A percentile compares a stretch with the other conserved stretches of the same genome.
phyloP scores from a whole-genome alignment of 2,329 filamentous ascomycete genomes.

The Cercospora nicotianae region DNA sequence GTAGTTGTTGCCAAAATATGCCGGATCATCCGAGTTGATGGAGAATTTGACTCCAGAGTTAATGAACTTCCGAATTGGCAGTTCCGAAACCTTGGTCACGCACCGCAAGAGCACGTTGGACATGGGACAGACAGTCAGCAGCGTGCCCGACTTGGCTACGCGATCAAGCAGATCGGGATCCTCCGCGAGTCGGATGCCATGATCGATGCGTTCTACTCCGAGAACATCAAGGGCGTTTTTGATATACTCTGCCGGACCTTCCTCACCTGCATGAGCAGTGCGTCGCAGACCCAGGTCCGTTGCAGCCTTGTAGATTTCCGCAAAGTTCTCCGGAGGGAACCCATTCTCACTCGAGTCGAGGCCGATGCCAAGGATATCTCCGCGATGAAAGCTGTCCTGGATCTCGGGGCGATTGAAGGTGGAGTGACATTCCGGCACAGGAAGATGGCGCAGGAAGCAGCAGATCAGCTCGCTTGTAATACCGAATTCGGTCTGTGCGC shows the following conservation, averaged over 20 bases:
- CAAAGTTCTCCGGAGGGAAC: constrained; percentile 56
- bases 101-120: constrained; percentile 68
- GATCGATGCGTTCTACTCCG: constrained; percentile 67
- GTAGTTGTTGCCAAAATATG: constrained; percentile 57
- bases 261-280: constrained; percentile 77
- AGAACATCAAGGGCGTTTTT: constrained; percentile 62
- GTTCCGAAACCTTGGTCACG: constrained; percentile 53
- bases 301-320: constrained; percentile 60
- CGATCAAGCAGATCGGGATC: constrained; percentile 59
- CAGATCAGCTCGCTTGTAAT: constrained; percentile 67
- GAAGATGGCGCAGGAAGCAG: constrained; percentile 71
- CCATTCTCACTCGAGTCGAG: constrained; percentile 61
- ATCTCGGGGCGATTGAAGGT: constrained; percentile 49
- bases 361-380: constrained; percentile 60
- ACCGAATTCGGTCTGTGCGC: constrained; percentile 63
- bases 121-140: constrained; percentile 72
- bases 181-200: constrained; percentile 66
- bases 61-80: constrained; percentile 64
- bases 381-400: constrained; percentile 28
- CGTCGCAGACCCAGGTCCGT: constrained; percentile 55
- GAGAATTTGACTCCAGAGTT: constrained; percentile 66
- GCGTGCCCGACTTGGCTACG: constrained; percentile 57
- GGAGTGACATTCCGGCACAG: constrained; percentile 56
- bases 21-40: constrained; percentile 73
- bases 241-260: constrained; percentile 69